Evolutionary conservation across 2,329 filamentous ascomycete species (phyloP).

Genomic region (Fusarium torulosum): DNA sequence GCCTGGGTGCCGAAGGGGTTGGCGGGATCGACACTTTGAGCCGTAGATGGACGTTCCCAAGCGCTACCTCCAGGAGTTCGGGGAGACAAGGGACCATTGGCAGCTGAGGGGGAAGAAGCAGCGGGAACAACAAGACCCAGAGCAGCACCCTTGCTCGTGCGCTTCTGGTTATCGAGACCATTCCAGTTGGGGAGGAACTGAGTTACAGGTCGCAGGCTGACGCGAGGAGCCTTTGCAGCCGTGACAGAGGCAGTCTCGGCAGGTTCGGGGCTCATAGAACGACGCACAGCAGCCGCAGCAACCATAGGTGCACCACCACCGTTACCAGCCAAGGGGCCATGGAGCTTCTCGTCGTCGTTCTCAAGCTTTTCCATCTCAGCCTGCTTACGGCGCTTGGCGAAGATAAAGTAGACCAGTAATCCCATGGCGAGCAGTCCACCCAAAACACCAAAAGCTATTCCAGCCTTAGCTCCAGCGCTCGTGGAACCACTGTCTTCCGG

Average conservation of each 20-base stretch:
- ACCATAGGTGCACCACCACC: slow-evolving; percentile 36
- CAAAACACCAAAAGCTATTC: slow-evolving; percentile 86
- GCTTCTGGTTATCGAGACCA: slow-evolving; percentile 64
- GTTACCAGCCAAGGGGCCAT: slow-evolving; percentile 55
- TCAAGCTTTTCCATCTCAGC: slow-evolving; percentile 59
- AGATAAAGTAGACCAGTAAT: slow-evolving; percentile 77
- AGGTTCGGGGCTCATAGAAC: slow-evolving; percentile 30
- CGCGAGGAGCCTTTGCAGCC: slow-evolving; percentile 75
- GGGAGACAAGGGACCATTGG: slow-evolving; percentile 36
- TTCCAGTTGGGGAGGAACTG: slow-evolving; percentile 79
- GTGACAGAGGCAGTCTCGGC: slow-evolving; percentile 41
- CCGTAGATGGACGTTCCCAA: slow-evolving; percentile 63
- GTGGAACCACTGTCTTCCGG: slow-evolving; percentile 37
- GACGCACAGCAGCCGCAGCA: slow-evolving; percentile 21
- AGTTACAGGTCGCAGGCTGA: slow-evolving; percentile 87
- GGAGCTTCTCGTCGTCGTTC: slow-evolving; percentile 76
- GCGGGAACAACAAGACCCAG: slow-evolving; percentile 54
- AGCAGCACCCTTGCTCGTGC: slow-evolving; percentile 62
- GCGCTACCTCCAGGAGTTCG: slow-evolving; percentile 54
- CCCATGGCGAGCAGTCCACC: slow-evolving; percentile 75
- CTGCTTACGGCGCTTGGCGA: slow-evolving; percentile 78
- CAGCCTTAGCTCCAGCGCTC: slow-evolving; percentile 72
- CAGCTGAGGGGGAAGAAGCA: slow-evolving; percentile 40
- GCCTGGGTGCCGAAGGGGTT: slow-evolving; percentile 80
- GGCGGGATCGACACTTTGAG: slow-evolving; percentile 63